Evolutionary conservation across 345 rosid genomes (phyloP), one percentile per base, ranked within the genome.

Genomic region (Acer saccharum): DNA sequence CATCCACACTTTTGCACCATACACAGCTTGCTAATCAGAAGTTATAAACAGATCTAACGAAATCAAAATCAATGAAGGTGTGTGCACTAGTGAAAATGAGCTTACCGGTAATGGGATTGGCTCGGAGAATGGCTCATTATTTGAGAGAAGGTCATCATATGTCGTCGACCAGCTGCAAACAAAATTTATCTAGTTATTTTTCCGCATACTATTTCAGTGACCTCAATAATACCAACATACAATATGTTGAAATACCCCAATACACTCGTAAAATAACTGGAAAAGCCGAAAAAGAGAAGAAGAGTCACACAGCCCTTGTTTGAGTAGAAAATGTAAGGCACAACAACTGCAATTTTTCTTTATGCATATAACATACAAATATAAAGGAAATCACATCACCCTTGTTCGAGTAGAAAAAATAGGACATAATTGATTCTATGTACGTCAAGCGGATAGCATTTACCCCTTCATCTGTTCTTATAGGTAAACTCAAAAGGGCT

Each of bases 91-190:
- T 35, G 55, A 14, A 66, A 65, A 73, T 35, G 80, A 71, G 71
- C 90, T 87, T 89, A 94, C 97, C 1, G 97, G 83, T 79, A 94
- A 89, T 83, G 98, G 97, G 62, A 94, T 94, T 10, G 91, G 84
- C 85, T 90, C 87, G 0, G 98, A 76, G 85, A 94, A 94, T 52
- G 98, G 98, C 71, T 90, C 94, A 57, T 86, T 84, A 58, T 90
- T 89, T 71, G 89, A 87, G 65, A 94, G 95, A 69, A 93, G 90
- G 69, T 93, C 98, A 79, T 93, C 98, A 72, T 93, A 93, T 12
- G 97, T 86, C 27, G 89, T 90, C 9, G 98, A 87, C 98, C 98
- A 93, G 90, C 98, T 94, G 90, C 88, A 87, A 72, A 21, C 73
- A 21, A 75, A 79, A 82, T 50, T 65, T 70, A 65, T 14, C 4